Evolutionary conservation across 768 basidiomycete species (phyloP).

Genomic region (Chalciporus piperatus): DNA sequence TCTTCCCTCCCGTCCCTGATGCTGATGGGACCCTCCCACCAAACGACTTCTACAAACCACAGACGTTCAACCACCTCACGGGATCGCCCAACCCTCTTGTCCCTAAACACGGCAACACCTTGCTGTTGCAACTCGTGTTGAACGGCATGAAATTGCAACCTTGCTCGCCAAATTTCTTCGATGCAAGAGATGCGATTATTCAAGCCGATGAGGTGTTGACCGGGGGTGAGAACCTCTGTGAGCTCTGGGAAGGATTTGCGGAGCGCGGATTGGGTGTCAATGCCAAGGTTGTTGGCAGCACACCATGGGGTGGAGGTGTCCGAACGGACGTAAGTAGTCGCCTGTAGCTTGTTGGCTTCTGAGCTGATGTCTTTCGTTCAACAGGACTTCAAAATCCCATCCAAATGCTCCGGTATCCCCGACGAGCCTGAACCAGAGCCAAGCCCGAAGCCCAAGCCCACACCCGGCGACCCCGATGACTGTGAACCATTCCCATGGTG

Average conservation of each 20-base stretch:
- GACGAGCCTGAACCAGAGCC: slow-evolving; percentile 17
- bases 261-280: slow-evolving; percentile 77
- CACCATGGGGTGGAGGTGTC: slow-evolving; percentile 93
- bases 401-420: slow-evolving; percentile 31
- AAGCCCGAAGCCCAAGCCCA: slow-evolving; percentile 26
- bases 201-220: slow-evolving; percentile 89
- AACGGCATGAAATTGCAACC: slow-evolving; percentile 95
- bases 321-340: slow-evolving; percentile 53
- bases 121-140: slow-evolving; percentile 79
- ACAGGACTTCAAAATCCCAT: slow-evolving; percentile 43
- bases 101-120: slow-evolving; percentile 90
- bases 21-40: slow-evolving; percentile 61
- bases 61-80: slow-evolving; percentile 28
- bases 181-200: slow-evolving; percentile 86
- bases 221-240: slow-evolving; percentile 89
- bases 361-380: neutral
- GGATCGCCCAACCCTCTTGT: slow-evolving; percentile 49
- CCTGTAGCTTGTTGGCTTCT: neutral
- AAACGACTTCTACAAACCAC: slow-evolving; percentile 67
- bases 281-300: slow-evolving; percentile 68
- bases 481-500: slow-evolving; percentile 24
- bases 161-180: slow-evolving; percentile 88
- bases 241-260: slow-evolving; percentile 83
- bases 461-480: slow-evolving; percentile 35
- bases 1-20: slow-evolving; percentile 77